Percentiles rank a stretch among this genome's conserved stretches.
Evolutionary conservation across 768 basidiomycete genomes (phyloP).

Genomic region (Coprinopsis strossmayeri): DNA sequence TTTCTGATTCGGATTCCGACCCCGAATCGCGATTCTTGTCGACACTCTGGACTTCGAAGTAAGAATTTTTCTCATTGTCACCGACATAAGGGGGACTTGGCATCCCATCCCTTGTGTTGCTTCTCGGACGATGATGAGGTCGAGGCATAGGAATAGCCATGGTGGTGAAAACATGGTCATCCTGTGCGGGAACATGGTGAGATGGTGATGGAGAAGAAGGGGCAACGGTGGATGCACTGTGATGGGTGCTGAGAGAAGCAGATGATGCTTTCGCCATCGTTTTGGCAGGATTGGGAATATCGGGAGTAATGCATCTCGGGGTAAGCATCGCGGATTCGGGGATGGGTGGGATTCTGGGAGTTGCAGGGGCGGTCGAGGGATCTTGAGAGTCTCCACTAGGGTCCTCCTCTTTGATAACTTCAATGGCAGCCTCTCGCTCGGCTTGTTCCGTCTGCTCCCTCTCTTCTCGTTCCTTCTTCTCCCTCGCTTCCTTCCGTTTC

Average conservation of each 20-base stretch:
- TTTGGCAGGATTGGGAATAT: not conserved
- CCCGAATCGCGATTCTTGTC: not conserved
- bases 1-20: slow-evolving; percentile 12
- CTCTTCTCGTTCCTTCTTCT: slow-evolving; percentile 44
- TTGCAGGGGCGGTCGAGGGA: not conserved
- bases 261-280: not conserved
- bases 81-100: not conserved
- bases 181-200: slow-evolving; percentile 7
- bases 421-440: slow-evolving; percentile 9
- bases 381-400: not conserved
- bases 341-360: not conserved
- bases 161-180: slow-evolving; percentile 26
- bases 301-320: not conserved
- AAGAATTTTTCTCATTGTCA: not conserved
- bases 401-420: not conserved
- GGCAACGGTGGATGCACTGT: slow-evolving; percentile 2
- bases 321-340: slow-evolving; percentile 8
- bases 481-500: slow-evolving; percentile 49
- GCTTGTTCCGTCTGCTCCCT: slow-evolving; percentile 22
- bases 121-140: slow-evolving; percentile 9
- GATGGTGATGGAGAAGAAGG: slow-evolving; percentile 6
- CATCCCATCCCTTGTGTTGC: slow-evolving; percentile 2
- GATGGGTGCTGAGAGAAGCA: not conserved
- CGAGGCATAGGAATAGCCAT: slow-evolving; percentile 28
- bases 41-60: not conserved